Conservation (phyloP, 768 basidiomycete genomes). For the Boletus subcaerulescens region DNA sequence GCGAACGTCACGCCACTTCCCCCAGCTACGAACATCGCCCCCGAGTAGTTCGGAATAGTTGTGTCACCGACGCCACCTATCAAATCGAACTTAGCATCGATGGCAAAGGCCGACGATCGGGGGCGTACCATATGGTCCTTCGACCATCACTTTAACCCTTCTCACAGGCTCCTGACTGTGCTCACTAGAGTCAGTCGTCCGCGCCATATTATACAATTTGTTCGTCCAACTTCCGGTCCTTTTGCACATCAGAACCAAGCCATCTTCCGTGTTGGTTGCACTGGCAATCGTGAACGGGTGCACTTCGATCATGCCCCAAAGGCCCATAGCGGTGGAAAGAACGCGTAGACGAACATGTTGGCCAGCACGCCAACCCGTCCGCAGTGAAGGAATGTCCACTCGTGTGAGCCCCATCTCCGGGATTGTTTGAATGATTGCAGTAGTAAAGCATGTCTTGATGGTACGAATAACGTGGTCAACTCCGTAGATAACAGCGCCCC, state of each 20-base stretch:
- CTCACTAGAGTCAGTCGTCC: slow-evolving; percentile 27
- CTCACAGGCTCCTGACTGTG: slow-evolving; percentile 16
- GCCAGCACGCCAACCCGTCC: slow-evolving; percentile 79
- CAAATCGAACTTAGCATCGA: not conserved
- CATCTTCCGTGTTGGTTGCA: slow-evolving; percentile 51
- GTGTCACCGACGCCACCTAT: slow-evolving; percentile 58
- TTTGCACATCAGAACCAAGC: slow-evolving; percentile 67
- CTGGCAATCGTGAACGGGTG: slow-evolving; percentile 86
- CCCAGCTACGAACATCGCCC: slow-evolving; percentile 65
- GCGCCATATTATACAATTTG: slow-evolving; percentile 50
- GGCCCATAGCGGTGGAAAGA: slow-evolving; percentile 52
- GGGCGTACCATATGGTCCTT: slow-evolving; percentile 51
- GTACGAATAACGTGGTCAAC: slow-evolving; percentile 59
- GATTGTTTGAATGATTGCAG: slow-evolving; percentile 57
- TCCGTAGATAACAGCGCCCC: slow-evolving; percentile 47
- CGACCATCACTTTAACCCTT: slow-evolving; percentile 41
- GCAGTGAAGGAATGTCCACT: slow-evolving; percentile 58
- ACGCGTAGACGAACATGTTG: slow-evolving; percentile 77
- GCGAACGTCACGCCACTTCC: slow-evolving; percentile 78
- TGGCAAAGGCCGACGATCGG: not conserved
- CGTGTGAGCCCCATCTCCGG: slow-evolving; percentile 62
- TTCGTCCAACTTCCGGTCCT: slow-evolving; percentile 63
- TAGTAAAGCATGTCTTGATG: slow-evolving; percentile 59
- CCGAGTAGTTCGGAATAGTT: slow-evolving; percentile 60
- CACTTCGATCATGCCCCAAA: slow-evolving; percentile 53